phyloP scores from a whole-genome alignment of 768 basidiomycete species.

The Hypholoma sublateritium region DNA sequence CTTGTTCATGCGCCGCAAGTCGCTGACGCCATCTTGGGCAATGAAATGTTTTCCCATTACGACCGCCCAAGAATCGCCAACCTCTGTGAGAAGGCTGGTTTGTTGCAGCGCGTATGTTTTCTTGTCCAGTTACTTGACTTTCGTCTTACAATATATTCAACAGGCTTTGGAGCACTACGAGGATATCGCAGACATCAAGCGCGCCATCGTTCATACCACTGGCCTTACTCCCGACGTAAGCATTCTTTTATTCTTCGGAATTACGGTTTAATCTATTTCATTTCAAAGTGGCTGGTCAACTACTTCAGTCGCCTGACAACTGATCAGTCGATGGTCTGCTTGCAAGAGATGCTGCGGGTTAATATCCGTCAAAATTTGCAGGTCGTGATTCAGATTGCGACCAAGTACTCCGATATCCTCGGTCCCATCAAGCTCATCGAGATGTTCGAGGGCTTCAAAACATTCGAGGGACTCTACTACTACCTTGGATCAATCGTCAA shows the following conservation, averaged over 20 bases:
- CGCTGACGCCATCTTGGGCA: constrained; percentile 97
- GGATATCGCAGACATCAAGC: constrained; percentile 97
- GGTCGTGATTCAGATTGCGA: constrained; percentile 94
- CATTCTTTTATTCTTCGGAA: constrained; percentile 10
- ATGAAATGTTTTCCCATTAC: constrained; percentile 98
- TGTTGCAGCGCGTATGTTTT: constrained; percentile 80
- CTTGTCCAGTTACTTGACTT: neutral
- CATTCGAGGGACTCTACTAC: constrained; percentile 97
- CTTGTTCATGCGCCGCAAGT: constrained; percentile 96
- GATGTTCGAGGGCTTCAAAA: constrained; percentile 98
- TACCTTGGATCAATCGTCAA: constrained; percentile 98
- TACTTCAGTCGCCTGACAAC: constrained; percentile 97
- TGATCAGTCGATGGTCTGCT: constrained; percentile 93
- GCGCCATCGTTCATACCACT: constrained; percentile 90
- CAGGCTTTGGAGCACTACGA: constrained; percentile 98
- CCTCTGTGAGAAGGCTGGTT: constrained; percentile 96
- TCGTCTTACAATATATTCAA: constrained; percentile 10
- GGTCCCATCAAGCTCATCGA: constrained; percentile 98
- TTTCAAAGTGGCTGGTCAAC: constrained; percentile 83
- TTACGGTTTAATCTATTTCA: neutral
- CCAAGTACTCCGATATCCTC: constrained; percentile 97
- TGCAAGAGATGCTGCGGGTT: constrained; percentile 95
- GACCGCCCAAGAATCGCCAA: constrained; percentile 97
- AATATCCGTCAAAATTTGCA: constrained; percentile 98
- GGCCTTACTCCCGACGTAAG: constrained; percentile 81